Percentiles rank a stretch among this genome's conserved stretches.
These are phyloP conservation scores for Phlebopus sp. DNA, from an alignment of 1,284 basidiomycete genomes.

Conservation along the genomic window DNA sequence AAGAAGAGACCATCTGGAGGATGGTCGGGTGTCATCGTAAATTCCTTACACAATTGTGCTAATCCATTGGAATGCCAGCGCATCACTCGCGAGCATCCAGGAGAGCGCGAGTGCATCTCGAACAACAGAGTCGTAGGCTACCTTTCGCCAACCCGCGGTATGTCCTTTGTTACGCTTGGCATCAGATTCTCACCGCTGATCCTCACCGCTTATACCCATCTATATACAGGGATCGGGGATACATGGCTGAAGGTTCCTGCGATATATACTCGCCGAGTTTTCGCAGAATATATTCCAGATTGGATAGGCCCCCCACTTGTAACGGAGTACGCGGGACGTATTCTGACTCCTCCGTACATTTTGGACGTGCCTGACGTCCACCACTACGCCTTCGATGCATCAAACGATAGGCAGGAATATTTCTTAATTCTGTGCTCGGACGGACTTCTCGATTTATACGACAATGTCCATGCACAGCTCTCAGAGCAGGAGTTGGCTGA, in stretches of 20 bases:
- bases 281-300: conserved; percentile 46
- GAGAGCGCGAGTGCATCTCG: conserved; percentile 47
- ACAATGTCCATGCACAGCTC: conserved; percentile 33
- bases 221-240: conserved; percentile 56
- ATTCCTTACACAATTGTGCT: conserved; percentile 54
- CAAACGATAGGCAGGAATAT: conserved; percentile 18
- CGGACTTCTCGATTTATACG: conserved; percentile 54
- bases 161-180: conserved; percentile 14
- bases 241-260: conserved; percentile 60
- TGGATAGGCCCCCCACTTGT: conserved; percentile 42
- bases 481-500: conserved; percentile 37
- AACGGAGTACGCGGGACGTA: conserved; percentile 43
- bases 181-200: conserved; percentile 14
- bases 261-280: conserved; percentile 52
- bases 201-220: conserved; percentile 12
- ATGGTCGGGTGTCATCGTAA: conserved; percentile 46
- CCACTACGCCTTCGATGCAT: conserved; percentile 36
- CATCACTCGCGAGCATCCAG: conserved; percentile 52
- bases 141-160: conserved; percentile 65
- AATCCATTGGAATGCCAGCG: conserved; percentile 46
- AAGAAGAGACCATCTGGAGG: conserved; percentile 34
- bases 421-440: conserved; percentile 56
- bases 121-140: conserved; percentile 60
- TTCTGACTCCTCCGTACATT: conserved; percentile 59
- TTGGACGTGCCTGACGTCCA: conserved; percentile 50